Conservation (phyloP, 106 monocot genomes). For the Dendrobium catenatum region DNA sequence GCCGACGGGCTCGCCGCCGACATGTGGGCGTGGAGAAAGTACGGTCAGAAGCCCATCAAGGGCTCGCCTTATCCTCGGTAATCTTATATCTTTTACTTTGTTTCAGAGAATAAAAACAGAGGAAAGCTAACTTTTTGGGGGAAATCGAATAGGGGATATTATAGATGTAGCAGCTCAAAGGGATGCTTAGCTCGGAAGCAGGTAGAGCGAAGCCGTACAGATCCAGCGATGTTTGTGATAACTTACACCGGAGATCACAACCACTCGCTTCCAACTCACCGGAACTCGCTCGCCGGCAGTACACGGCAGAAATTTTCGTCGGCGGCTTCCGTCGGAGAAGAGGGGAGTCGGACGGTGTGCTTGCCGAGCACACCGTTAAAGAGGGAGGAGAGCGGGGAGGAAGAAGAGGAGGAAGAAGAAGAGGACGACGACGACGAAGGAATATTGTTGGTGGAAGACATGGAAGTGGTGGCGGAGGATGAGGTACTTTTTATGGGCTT, state of each 20-base stretch:
- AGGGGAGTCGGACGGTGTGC: conserved; percentile 1
- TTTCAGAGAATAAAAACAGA: background rate
- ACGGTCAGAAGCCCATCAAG: conserved; percentile 96
- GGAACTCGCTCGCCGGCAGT: conserved; percentile 86
- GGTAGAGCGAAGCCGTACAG: conserved; percentile 63
- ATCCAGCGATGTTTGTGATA: conserved; percentile 54
- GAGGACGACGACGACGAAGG: conserved; percentile 27
- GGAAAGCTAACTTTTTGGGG: background rate
- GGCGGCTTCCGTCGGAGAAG: conserved; percentile 7
- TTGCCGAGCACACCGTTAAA: conserved; percentile 9
- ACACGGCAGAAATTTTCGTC: conserved; percentile 42
- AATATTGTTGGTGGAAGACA: conserved; percentile 28
- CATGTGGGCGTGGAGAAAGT: conserved; percentile 92
- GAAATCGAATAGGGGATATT: conserved; percentile 59
- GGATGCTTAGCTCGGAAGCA: conserved; percentile 80
- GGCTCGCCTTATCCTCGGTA: conserved; percentile 88
- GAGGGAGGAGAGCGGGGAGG: conserved; percentile 7
- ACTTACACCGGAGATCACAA: conserved; percentile 87
- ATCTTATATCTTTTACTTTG: background rate
- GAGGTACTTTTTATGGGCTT: conserved; percentile 25
- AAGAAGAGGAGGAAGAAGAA: conserved; percentile 14
- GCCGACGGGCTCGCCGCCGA: conserved; percentile 54
- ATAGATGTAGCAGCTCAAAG: conserved; percentile 86
- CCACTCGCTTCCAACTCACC: conserved; percentile 71
- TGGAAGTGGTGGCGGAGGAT: conserved; percentile 30